Evolutionary conservation across 2,329 filamentous ascomycete species (phyloP), one percentile per base, ranked within the genome.

Genomic region (Periconia sp.): DNA sequence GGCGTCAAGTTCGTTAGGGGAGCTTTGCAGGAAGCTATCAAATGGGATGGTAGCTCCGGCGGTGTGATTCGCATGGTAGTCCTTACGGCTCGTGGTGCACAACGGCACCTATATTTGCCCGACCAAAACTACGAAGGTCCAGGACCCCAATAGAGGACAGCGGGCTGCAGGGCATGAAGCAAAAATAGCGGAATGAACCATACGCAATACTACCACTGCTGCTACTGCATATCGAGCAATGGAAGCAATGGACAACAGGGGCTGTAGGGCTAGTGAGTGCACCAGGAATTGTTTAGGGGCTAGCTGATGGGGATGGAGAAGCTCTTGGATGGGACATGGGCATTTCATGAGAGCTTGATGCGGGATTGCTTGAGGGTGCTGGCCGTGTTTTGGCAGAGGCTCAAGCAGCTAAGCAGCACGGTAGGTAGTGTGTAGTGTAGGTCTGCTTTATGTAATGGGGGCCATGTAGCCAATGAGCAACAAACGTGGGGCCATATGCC

Each of bases 1-100:
- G 94, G 94, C 1, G 87, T 99, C 61, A 77, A 87, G 41, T 99
- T 99, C 69, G 94, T 99, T 74, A 97, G 96, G 80, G 89, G 87
- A 45, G 88, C 94, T 31, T 80, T 99, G 71, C 81, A 85, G 69
- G 93, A 99, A 82, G 94, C 94, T 15, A 97, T 99, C 83, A 96
- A 96, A 79, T 99, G 94, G 94, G 94, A 99, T 74, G 94, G 94
- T 60, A 97, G 92, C 81, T 97, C 94, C 2, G 94, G 94, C 62
- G 94, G 94, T 79, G 94, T 99, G 56, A 99, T 99, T 70, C 87
- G 94, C 65, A 91, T 99, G 90, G 93, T 97, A 58, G 94, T 99
- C 55, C 79, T 99, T 77, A 99, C 93, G 58, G 87, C 86, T 68
- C 86, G 89, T 71, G 94, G 94, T 35, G 92, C 93, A 7, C 87